Percentiles rank a stretch among this genome's conserved stretches.
These are phyloP conservation scores for Ananas comosus DNA, from an alignment of 176 grass and related monocot genomes.

Conservation along the genomic window DNA sequence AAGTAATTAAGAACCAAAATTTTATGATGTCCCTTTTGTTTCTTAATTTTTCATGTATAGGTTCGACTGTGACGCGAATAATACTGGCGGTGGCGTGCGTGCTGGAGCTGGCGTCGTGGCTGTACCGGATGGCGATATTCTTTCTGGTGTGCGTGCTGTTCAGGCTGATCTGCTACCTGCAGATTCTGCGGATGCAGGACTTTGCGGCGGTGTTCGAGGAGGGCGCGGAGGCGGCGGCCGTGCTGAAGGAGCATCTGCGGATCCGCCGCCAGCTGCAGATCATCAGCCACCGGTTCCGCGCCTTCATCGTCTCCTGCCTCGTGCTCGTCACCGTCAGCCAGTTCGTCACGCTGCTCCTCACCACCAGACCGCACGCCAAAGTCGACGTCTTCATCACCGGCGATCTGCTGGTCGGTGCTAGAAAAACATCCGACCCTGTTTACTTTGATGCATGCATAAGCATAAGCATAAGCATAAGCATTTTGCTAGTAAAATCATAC, in stretches of 20 bases:
- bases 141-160: constrained; percentile 71
- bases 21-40: too few species aligned
- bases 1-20: too few species aligned
- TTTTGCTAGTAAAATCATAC: too few species aligned
- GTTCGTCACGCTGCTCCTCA: constrained; percentile 52
- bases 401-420: constrained; percentile 56
- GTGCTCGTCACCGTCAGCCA: constrained; percentile 63
- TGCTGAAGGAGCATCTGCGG: constrained; percentile 51
- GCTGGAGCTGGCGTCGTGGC: constrained; percentile 62
- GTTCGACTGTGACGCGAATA: too few species aligned
- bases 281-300: constrained; percentile 69
- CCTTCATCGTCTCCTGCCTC: constrained; percentile 62
- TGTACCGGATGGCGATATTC: constrained; percentile 62
- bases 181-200: constrained; percentile 74
- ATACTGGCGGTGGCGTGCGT: constrained; percentile 12
- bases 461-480: too few species aligned
- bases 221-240: constrained; percentile 45
- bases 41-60: too few species aligned
- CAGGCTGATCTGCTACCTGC: constrained; percentile 64
- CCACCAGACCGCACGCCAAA: constrained; percentile 45
- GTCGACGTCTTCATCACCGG: constrained; percentile 58
- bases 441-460: too few species aligned
- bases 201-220: constrained; percentile 52
- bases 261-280: constrained; percentile 51
- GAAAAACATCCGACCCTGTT: too few species aligned